Evolutionary conservation across 2,329 filamentous ascomycete species (phyloP), one percentile per base, ranked within the genome.

Genomic region (Metarhizium anisopliae): DNA sequence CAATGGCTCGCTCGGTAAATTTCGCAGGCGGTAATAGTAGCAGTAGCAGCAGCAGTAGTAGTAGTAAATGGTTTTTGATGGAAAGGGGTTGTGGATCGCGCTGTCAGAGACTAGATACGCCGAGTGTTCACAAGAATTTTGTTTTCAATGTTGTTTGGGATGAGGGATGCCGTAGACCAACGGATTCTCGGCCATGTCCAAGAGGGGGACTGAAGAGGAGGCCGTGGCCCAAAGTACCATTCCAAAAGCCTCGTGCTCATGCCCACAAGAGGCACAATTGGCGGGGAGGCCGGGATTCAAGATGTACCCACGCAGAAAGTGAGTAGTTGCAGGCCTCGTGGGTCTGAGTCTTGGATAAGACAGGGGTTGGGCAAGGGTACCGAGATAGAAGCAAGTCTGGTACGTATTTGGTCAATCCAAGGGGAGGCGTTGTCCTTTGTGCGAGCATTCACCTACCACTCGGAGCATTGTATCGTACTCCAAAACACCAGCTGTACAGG

Each of bases 101-200:
- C 40, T 49, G 50, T 38, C 50, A 50, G 43, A 42, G 50, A 42
- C 47, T 13, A 13, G 47, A 55, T 40, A 55, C 29, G 16, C 4
- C 35, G 6, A 1, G 49, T 51, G 53, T 47, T 35, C 25, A 38
- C 51, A 32, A 51, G 51, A 47, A 47, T 20, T 47, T 55, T 51
- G n/a, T 53, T 43, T 50, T 25, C 25, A 25, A 25, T 25, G 25
- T 25, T 51, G 52, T 57, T 45, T 57, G 50, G 43, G 16, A 20
- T 20, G 45, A 51, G 20, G 43, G 43, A 52, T n/a, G 13, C 50
- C 45, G 40, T 51, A 16, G 35, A 53, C 51, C 53, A 58, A 55
- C 20, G 51, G 36, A 53, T 53, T 16, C 13, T 6, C 13, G 20
- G 49, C 49, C 7, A 6, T 6, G 45, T 3, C 16, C 18, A 6